Base-by-base conservation (phyloP, 2,329 filamentous ascomycete genomes). In the Cladobotryum protrusum region DNA sequence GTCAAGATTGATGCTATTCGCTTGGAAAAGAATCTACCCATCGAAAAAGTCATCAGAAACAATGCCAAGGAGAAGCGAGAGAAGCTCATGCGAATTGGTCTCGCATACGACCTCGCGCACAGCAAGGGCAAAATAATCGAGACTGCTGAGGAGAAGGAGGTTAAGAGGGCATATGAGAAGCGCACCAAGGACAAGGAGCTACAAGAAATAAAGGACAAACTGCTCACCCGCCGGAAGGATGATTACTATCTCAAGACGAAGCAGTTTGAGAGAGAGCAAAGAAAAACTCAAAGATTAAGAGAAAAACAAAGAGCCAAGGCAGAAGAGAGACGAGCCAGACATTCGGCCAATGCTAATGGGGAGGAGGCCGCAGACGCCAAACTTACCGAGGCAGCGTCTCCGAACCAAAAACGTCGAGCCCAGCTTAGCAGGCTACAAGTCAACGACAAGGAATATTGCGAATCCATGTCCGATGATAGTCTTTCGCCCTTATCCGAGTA, bases 301-400 rank as follows among this genome's bases (percentile, higher is more conserved):
- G 92, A 89, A 67, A 89, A 86, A 70, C 88, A 86, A 73, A 90
- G 88, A 76, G 78, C 79, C 29, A 87, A 84, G 67, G 88, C 87
- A 71, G 79, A 84, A 5, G 57, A 71, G 52, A 66, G 69, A 43
- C 65, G 61, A 52, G 54, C 52, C 2, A 56, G 43, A 29, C 48
- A 52, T 34, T 18, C 45, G 44, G 19, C 45, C n/a, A n/a, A n/a
- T n/a, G n/a, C n/a, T n/a, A n/a, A n/a, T n/a, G n/a, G n/a, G n/a
- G n/a, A n/a, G n/a, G n/a, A n/a, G n/a, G n/a, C n/a, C n/a, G n/a
- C 43, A 34, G 41, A 53, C 12, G 24, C 20, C 45, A n/a, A n/a
- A n/a, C n/a, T n/a, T n/a, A n/a, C n/a, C n/a, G 39, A 37, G 18
- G 47, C 35, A 15, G 24, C 53, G 13, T 54, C 24, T 2, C 6